Percentiles rank a stretch among this genome's conserved stretches.
These are phyloP conservation scores for Sugiyamaella grinbergsii DNA, from an alignment of 1,139 yeast genomes.

Conservation along the genomic window DNA sequence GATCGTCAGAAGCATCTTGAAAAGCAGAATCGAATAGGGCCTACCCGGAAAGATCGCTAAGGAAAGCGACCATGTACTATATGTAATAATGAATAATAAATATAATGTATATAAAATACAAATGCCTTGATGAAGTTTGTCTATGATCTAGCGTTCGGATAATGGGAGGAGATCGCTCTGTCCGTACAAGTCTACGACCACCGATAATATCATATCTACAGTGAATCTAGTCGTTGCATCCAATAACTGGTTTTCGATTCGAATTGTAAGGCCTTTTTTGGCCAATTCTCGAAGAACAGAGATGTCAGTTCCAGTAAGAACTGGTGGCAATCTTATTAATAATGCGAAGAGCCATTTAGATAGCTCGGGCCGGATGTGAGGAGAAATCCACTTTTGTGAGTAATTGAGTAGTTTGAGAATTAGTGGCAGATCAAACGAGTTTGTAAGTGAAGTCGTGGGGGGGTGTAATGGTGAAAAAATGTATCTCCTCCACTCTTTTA, in stretches of 20 bases:
- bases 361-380: constrained; percentile 27
- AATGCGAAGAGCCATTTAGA: constrained; percentile 46
- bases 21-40: constrained; percentile 35
- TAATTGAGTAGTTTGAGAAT: constrained; percentile 34
- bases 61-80: too few species aligned
- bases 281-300: constrained; percentile 47
- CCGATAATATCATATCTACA: constrained; percentile 38
- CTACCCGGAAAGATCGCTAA: constrained; percentile 22
- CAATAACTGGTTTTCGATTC: not conserved
- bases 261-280: constrained; percentile 36
- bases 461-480: constrained; percentile 21
- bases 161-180: constrained; percentile 41
- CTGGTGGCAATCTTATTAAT: constrained; percentile 45
- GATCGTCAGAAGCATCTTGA: constrained; percentile 34
- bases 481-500: constrained; percentile 33
- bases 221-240: constrained; percentile 30
- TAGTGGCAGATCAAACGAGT: constrained; percentile 28
- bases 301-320: constrained; percentile 44
- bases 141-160: too few species aligned
- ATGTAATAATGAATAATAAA: not conserved
- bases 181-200: constrained; percentile 40
- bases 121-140: too few species aligned
- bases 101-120: constrained; percentile 16
- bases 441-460: constrained; percentile 22
- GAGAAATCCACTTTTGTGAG: constrained; percentile 36